Evolutionary conservation across 176 grass and related monocot species (phyloP), one percentile per base, ranked within the genome.

Genomic region (Dendrocalamus sinicus): DNA sequence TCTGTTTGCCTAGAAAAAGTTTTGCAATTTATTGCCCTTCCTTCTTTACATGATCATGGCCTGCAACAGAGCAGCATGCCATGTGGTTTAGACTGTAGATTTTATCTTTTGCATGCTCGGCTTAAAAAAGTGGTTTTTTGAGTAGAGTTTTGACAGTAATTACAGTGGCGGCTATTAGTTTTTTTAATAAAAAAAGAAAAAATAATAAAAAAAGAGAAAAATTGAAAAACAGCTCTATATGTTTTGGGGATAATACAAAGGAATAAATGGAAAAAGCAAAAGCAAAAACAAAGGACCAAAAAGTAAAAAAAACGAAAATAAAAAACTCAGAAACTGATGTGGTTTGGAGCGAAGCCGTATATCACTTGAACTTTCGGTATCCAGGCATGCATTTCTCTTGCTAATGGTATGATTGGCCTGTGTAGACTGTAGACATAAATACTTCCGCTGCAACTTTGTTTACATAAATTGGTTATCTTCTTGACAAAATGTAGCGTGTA

Each of bases 401-500:
- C 58, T 17, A 24, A 51, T 57, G 12, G 59, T 26, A 69, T 58
- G 37, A 24, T 15, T 67, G 24, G 5, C 6, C 1, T 67, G 45
- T 16, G 37, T 67, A 8, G 16, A 23, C 59, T 44, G 22, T 86
- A 47, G 10, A 61, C 67, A 20, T 8, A 8, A 68, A 75, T 39
- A 24, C 24, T 57, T 32, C 24, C 23, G 13, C 30, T 20, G 26
- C 41, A 75, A 53, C 28, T 70, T 68, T 75, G 20, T 17, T 71
- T 37, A 32, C 45, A 80, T 4, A 32, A 57, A 32, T 47, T 79
- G n/a, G 35, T 45, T 81, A 37, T 11, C 5, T 23, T 54, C 3
- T 72, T 71, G 7, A 24, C 13, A 17, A 71, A 54, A 70, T 82
- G 19, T n/a, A 72, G 70, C 84, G 8, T 78, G 15, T 54, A 16